These are phyloP conservation scores for Dryadomyces quercus-mongolicae DNA, from an alignment of 2,329 filamentous ascomycete species.

Conservation along the genomic window DNA sequence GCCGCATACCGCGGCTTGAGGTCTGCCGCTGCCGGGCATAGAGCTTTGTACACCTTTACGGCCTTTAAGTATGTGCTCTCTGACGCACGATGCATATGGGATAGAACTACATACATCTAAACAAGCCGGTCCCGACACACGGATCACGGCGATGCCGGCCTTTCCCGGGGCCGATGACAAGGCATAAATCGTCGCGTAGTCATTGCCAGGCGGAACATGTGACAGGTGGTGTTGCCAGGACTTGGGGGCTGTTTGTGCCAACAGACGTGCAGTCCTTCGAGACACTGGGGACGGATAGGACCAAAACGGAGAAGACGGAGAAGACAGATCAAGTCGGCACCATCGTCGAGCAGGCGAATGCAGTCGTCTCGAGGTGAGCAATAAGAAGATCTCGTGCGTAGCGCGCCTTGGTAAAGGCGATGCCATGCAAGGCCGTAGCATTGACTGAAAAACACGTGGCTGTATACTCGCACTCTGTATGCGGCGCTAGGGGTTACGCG, in stretches of 20 bases:
- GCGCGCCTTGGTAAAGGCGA: not conserved
- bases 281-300: no score
- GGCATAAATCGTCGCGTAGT: constrained; percentile 71
- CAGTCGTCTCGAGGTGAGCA: not conserved
- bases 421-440: not conserved
- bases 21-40: constrained; percentile 34
- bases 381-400: not conserved
- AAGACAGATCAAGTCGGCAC: no score
- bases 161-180: constrained; percentile 76
- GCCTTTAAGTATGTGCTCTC: not conserved
- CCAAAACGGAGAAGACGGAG: no score
- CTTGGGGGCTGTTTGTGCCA: no score
- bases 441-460: not conserved
- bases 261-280: no score
- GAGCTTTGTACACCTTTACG: constrained; percentile 32
- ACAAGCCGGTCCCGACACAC: constrained; percentile 72
- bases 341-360: not conserved
- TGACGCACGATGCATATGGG: not conserved
- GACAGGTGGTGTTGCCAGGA: no score
- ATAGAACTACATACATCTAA: constrained; percentile 38
- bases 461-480: not conserved
- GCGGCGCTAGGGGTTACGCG: no score
- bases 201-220: not conserved
- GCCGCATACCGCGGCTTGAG: constrained; percentile 48
- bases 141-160: constrained; percentile 82